Evolutionary conservation across 306 rosid species (phyloP).

Genomic region (Sesbania bispinosa): DNA sequence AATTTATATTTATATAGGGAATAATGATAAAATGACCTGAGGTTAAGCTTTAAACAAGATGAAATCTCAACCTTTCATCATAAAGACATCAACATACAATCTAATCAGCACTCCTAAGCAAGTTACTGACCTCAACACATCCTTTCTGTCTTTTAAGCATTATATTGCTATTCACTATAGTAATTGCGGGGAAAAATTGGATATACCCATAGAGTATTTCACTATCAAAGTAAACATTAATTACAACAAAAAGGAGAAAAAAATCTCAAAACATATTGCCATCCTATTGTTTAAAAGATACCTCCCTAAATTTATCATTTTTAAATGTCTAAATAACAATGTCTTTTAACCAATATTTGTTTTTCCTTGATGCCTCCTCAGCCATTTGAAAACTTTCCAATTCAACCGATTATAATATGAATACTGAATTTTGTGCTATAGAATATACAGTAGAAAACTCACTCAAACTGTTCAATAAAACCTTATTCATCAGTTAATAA

Average conservation of each 20-base stretch:
- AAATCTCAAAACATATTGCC: background rate
- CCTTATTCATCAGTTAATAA: background rate
- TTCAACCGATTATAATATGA: background rate
- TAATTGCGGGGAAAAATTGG: background rate
- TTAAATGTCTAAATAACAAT: background rate
- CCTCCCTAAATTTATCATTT: slow-evolving; percentile 14
- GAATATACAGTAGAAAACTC: slow-evolving; percentile 2
- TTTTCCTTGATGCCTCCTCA: background rate
- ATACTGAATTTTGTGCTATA: background rate
- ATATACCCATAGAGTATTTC: background rate
- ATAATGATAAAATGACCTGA: background rate
- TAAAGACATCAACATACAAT: background rate
- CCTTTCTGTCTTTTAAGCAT: background rate
- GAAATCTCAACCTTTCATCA: background rate
- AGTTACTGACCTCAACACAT: background rate
- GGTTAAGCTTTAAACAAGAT: background rate
- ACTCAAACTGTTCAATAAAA: background rate
- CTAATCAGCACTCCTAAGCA: background rate
- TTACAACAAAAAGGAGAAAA: too few relatives aligned
- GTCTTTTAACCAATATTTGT: too few relatives aligned
- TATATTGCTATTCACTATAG: background rate
- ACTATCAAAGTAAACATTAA: slow-evolving; percentile 2
- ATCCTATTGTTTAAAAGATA: background rate
- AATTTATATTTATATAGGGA: background rate
- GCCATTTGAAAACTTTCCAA: slow-evolving; percentile 4